phyloP scores from a whole-genome alignment of 2,329 filamentous ascomycete genomes.

The Penicillium polonicum region DNA sequence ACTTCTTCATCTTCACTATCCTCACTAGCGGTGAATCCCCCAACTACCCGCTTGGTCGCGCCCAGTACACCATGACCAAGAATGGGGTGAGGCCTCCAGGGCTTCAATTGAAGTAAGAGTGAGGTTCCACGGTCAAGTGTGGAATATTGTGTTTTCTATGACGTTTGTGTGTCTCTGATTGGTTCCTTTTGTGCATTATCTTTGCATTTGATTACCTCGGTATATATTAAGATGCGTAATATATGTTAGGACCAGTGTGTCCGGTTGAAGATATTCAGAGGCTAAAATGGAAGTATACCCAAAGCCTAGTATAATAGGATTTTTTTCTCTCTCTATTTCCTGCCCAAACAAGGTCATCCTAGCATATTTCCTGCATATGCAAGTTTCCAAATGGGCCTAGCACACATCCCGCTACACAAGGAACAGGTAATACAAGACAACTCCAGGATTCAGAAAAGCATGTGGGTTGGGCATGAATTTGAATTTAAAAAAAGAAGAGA shows the following conservation, averaged over 20 bases:
- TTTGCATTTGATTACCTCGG: background rate
- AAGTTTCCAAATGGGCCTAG: background rate
- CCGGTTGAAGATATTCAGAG: background rate
- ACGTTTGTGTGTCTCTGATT: background rate
- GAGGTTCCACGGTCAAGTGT: background rate
- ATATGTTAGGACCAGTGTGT: too few relatives aligned
- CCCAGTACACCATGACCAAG: conserved; percentile 47
- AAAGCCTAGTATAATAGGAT: background rate
- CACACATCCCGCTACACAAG: conserved; percentile 1
- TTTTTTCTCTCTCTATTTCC: background rate
- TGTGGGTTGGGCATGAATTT: background rate
- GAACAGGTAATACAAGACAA: conserved; percentile 4
- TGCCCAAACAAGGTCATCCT: background rate
- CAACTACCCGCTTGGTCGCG: conserved; percentile 50
- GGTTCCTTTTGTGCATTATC: background rate
- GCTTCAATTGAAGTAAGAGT: conserved; percentile 23
- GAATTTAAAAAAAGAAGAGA: conserved; percentile 2
- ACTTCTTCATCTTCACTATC: conserved; percentile 53
- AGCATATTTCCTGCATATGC: conserved; percentile 9
- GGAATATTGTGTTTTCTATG: background rate
- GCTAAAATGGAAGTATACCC: background rate
- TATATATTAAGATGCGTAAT: background rate
- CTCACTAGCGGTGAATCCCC: conserved; percentile 53
- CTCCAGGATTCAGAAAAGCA: background rate
- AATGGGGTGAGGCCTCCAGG: conserved; percentile 31